A percentile compares a stretch with the other conserved stretches of the same genome.
These are phyloP conservation scores for Penicillium longicatenatum DNA, from an alignment of 495 filamentous ascomycete genomes.

Conservation along the genomic window DNA sequence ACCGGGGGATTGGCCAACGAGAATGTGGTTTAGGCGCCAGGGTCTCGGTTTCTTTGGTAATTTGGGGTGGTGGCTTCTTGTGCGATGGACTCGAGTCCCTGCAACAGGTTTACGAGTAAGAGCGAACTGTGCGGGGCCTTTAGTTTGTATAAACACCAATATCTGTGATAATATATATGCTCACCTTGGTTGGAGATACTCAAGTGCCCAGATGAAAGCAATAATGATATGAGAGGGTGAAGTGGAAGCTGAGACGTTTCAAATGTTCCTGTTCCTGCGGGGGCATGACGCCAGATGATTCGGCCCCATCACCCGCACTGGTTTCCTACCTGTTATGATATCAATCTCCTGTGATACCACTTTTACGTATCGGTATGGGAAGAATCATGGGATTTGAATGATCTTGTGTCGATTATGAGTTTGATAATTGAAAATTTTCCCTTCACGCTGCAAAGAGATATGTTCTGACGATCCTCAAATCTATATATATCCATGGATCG, in stretches of 20 bases:
- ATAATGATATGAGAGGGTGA: background rate
- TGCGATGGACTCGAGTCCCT: constrained; percentile 3
- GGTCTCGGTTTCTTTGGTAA: constrained; percentile 17
- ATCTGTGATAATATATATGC: background rate
- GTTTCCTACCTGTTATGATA: background rate
- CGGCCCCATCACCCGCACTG: background rate
- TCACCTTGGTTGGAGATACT: background rate
- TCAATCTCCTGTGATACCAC: background rate
- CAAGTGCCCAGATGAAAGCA: background rate
- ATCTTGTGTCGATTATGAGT: no score
- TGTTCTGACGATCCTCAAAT: no score
- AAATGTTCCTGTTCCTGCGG: constrained; percentile 4
- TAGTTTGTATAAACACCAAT: background rate
- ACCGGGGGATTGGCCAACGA: constrained; percentile 32
- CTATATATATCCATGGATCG: background rate
- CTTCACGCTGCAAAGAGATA: no score
- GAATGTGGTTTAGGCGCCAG: constrained; percentile 46
- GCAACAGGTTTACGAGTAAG: constrained; percentile 4
- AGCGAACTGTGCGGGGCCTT: background rate
- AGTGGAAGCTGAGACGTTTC: background rate
- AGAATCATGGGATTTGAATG: no score
- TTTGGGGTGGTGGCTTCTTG: constrained; percentile 2
- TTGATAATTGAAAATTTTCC: no score
- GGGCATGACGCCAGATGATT: constrained; percentile 16
- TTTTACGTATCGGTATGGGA: no score